A percentile compares a stretch with the other conserved stretches of the same genome.
These are phyloP conservation scores for Ogataea zsoltii DNA, from an alignment of 805 yeast species.

Conservation along the genomic window DNA sequence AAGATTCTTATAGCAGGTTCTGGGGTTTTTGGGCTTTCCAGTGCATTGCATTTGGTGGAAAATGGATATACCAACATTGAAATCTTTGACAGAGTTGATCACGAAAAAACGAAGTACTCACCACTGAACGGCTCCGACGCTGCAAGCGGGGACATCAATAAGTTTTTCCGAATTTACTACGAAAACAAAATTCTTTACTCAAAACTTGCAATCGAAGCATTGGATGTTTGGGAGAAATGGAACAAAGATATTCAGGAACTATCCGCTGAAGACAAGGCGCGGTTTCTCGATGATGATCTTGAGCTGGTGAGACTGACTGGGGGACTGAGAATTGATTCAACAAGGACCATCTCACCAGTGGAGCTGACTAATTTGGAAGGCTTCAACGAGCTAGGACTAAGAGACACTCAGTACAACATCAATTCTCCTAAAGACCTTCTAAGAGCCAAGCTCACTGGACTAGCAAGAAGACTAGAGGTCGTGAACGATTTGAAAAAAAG, in stretches of 20 bases:
- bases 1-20: slow-evolving; percentile 43
- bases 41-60: slow-evolving; percentile 32
- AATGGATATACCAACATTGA: slow-evolving; percentile 22
- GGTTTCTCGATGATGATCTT: slow-evolving; percentile 19
- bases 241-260: slow-evolving; percentile 16
- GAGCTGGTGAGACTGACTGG: slow-evolving; percentile 15
- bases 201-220: slow-evolving; percentile 19
- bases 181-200: slow-evolving; percentile 20
- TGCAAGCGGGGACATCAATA: slow-evolving; percentile 27
- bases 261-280: slow-evolving; percentile 19
- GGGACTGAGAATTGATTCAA: slow-evolving; percentile 8
- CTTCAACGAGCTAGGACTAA: slow-evolving; percentile 18
- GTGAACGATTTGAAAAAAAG: slow-evolving; percentile 13
- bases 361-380: slow-evolving; percentile 18
- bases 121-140: slow-evolving; percentile 24
- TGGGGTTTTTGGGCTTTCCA: slow-evolving; percentile 52
- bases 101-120: slow-evolving; percentile 14
- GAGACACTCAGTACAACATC: slow-evolving; percentile 22
- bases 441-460: slow-evolving; percentile 20
- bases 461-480: slow-evolving; percentile 17
- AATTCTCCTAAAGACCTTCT: slow-evolving; percentile 12
- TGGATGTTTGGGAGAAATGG: slow-evolving; percentile 21
- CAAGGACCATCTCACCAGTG: slow-evolving; percentile 1
- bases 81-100: slow-evolving; percentile 20
- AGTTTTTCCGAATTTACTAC: slow-evolving; percentile 23